Base-by-base conservation (phyloP, 192 early-diverging fungal species). In the Linnemannia schmuckeri region DNA sequence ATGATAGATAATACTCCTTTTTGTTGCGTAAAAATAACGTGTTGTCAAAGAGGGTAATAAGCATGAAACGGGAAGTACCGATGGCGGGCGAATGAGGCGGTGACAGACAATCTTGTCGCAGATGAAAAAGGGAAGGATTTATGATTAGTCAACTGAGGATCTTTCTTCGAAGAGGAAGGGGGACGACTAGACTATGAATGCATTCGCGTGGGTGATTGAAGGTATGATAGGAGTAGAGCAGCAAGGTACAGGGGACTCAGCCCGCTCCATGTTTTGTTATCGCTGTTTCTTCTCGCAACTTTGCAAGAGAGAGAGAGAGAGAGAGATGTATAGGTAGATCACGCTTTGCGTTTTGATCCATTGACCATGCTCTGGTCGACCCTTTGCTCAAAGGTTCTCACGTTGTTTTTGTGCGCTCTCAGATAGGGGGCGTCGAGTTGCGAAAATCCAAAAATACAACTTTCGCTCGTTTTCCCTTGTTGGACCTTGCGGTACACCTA, bases 381-480 rank as follows among this genome's bases (percentile, higher is more conserved):
- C 52, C 55, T 66, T 30, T 30, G 30, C 30, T 66, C 61, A 33
- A 8, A 27, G 61, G 3, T 33, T 66, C 61, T 66, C 61, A 33
- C 61, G 27, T 33, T 66, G n/a, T 66, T 66, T 66, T 52, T 52
- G 15, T 52, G 49, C 49, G 49, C 49, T 52, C 35, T 10, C 47
- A 18, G 55, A 54, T 4, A n/a, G 69, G 73, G 63, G 75, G 77
- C 83, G 70, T 80, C 80, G 74, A 77, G 69, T 75, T 68, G 83
- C 83, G 83, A 85, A 55, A 85, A 75, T 85, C 83, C 83, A 80
- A 85, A 84, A 84, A 84, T 78, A 84, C 76, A 55, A 77, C 42
- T 70, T 41, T 74, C 10, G 37, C 3, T 37, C 37, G 37, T 47
- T 27, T 22, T 61, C 18, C 2, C 0, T 61, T 24, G 22, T 44